These are phyloP conservation scores for Henckelia pumila DNA, from an alignment of 257 asterid species.

Conservation along the genomic window DNA sequence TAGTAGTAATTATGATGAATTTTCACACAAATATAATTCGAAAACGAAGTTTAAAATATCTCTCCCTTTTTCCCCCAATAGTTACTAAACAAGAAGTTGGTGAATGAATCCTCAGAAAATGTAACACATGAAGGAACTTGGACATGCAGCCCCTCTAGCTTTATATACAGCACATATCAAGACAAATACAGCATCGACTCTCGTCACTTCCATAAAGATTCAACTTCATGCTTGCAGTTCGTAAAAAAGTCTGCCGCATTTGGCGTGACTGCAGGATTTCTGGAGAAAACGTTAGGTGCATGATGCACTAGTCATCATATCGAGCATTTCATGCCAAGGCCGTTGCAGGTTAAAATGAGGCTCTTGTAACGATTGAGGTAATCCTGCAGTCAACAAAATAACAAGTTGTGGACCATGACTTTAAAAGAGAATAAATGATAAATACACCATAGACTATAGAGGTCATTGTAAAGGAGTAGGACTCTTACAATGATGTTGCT, in stretches of 20 bases:
- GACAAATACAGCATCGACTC: background rate
- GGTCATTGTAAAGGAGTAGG: slow-evolving; percentile 8
- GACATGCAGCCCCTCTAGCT: too few species aligned
- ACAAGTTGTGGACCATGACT: background rate
- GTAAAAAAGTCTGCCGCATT: slow-evolving; percentile 29
- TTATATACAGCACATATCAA: background rate
- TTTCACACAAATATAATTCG: too few species aligned
- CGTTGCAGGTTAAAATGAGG: slow-evolving; percentile 85
- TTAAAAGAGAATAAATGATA: background rate
- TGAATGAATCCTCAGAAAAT: background rate
- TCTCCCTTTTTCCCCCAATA: too few species aligned
- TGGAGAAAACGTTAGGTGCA: background rate
- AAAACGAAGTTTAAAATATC: too few species aligned
- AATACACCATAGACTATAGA: background rate
- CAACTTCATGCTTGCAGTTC: slow-evolving; percentile 28
- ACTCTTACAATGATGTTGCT: slow-evolving; percentile 56
- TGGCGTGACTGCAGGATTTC: slow-evolving; percentile 10
- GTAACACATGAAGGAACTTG: slow-evolving; percentile 2
- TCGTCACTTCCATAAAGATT: slow-evolving; percentile 25
- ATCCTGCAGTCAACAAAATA: slow-evolving; percentile 51
- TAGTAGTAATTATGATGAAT: too few species aligned
- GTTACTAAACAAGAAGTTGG: background rate
- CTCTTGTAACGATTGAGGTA: slow-evolving; percentile 89
- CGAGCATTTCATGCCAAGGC: slow-evolving; percentile 87
- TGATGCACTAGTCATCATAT: slow-evolving; percentile 46